Evolutionary conservation across 345 rosid genomes (phyloP).

Genomic region (Aquilaria malaccensis): DNA sequence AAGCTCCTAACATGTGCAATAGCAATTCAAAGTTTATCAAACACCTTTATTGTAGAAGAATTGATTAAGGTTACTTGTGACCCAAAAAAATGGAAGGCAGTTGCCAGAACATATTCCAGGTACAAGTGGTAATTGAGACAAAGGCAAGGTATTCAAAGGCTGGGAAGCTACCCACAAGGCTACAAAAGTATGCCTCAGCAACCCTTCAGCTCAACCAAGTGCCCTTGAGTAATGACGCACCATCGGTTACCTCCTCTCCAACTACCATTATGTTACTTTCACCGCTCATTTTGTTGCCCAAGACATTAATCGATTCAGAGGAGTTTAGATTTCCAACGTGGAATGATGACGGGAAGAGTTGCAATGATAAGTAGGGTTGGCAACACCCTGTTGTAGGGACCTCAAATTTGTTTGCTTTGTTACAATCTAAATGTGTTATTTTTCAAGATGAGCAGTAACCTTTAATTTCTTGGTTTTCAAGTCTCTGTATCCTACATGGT

Average conservation of each 20-base stretch:
- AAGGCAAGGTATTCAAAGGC: slow-evolving; percentile 1
- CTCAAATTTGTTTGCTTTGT: slow-evolving; percentile 22
- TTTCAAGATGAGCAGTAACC: slow-evolving; percentile 25
- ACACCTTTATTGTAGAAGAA: too few relatives aligned
- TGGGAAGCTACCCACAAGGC: slow-evolving; percentile 52
- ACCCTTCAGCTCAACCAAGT: slow-evolving; percentile 26
- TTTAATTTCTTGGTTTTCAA: too few relatives aligned
- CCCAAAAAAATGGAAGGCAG: slow-evolving; percentile 18
- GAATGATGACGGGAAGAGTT: not conserved
- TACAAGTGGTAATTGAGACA: slow-evolving; percentile 12
- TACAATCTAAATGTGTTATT: slow-evolving; percentile 41
- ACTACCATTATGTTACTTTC: slow-evolving; percentile 50
- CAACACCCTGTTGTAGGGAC: slow-evolving; percentile 22
- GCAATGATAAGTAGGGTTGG: slow-evolving; percentile 14
- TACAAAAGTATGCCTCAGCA: slow-evolving; percentile 50
- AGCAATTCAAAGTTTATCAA: too few relatives aligned
- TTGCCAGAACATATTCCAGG: slow-evolving; percentile 18
- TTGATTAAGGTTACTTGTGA: too few relatives aligned
- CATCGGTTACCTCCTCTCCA: not conserved
- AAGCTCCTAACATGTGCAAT: too few relatives aligned
- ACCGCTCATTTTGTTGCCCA: slow-evolving; percentile 36
- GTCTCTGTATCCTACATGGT: too few relatives aligned
- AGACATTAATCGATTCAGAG: slow-evolving; percentile 13
- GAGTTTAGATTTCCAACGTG: slow-evolving; percentile 18
- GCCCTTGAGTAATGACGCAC: not conserved